A percentile compares a stretch with the other conserved stretches of the same genome.
phyloP scores from a whole-genome alignment of 169 alveolate genomes.

The Eimeria mitis region DNA sequence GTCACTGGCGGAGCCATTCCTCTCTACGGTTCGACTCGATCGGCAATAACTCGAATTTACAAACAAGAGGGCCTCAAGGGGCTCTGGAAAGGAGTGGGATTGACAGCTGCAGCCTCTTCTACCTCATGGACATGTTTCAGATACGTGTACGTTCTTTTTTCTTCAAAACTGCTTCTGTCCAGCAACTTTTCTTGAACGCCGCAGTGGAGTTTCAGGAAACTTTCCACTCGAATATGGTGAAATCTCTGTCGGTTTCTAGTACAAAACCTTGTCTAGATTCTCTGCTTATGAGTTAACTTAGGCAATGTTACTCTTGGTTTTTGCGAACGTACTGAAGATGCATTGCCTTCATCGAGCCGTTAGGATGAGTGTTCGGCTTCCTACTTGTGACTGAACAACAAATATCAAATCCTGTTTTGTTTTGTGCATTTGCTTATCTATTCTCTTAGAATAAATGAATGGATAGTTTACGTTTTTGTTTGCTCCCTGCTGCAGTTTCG shows the following conservation, averaged over 20 bases:
- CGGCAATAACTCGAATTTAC: constrained; percentile 48
- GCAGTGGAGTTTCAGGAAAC: not conserved
- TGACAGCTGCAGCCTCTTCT: constrained; percentile 81
- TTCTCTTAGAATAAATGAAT: not conserved
- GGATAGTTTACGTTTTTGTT: not conserved
- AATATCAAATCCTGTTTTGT: too few species aligned
- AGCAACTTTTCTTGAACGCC: too few species aligned
- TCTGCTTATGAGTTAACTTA: not conserved
- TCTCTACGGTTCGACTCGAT: constrained; percentile 51
- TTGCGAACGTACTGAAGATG: not conserved
- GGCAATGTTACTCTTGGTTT: not conserved
- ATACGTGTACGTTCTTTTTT: constrained; percentile 56
- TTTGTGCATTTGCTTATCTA: not conserved
- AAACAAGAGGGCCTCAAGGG: constrained; percentile 71
- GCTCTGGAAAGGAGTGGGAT: constrained; percentile 80
- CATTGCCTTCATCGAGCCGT: not conserved
- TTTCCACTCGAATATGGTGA: not conserved
- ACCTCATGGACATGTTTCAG: constrained; percentile 79
- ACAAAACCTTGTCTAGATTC: not conserved
- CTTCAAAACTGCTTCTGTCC: not conserved
- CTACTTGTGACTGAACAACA: not conserved
- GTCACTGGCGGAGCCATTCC: constrained; percentile 81
- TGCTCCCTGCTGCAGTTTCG: not conserved
- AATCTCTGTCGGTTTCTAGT: not conserved
- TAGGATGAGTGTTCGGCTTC: not conserved